phyloP scores from a whole-genome alignment of 164 flowering plant species.

The Aristolochia californica region DNA sequence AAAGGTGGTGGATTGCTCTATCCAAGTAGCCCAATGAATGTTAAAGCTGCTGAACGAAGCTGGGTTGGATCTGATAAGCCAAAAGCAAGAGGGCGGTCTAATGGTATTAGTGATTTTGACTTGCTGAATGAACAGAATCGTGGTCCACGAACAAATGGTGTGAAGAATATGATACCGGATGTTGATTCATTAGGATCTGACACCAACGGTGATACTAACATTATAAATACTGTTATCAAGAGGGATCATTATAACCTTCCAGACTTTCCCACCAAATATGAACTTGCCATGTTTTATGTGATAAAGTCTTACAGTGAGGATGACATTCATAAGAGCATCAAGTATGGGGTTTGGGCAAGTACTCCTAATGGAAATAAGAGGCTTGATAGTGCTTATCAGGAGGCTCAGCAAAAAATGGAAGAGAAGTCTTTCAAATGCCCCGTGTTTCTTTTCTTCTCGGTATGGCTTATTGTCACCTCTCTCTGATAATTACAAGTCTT shows the following conservation, averaged over 20 bases:
- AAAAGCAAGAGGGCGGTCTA: slow-evolving; percentile 26
- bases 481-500: too few relatives aligned
- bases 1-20: slow-evolving; percentile 34
- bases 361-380: slow-evolving; percentile 77
- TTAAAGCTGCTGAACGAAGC: slow-evolving; percentile 23
- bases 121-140: slow-evolving; percentile 43
- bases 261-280: slow-evolving; percentile 46
- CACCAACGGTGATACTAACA: slow-evolving; percentile 13
- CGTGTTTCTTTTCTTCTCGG: slow-evolving; percentile 74
- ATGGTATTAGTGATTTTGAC: slow-evolving; percentile 22
- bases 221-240: slow-evolving; percentile 15
- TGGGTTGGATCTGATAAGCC: slow-evolving; percentile 30
- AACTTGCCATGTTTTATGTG: slow-evolving; percentile 57
- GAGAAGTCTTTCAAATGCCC: slow-evolving; percentile 43
- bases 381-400: slow-evolving; percentile 55
- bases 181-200: slow-evolving; percentile 14
- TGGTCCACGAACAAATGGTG: slow-evolving; percentile 36
- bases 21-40: slow-evolving; percentile 22
- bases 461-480: slow-evolving; percentile 20
- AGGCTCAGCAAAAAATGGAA: slow-evolving; percentile 31
- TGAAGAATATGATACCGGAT: slow-evolving; percentile 16
- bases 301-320: slow-evolving; percentile 85
- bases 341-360: slow-evolving; percentile 78
- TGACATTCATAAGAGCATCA: slow-evolving; percentile 76
- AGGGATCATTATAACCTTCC: slow-evolving; percentile 45